Evolutionary conservation across 2,329 filamentous ascomycete species (phyloP), one percentile per base, ranked within the genome.

Genomic region (Aspergillus udagawae): DNA sequence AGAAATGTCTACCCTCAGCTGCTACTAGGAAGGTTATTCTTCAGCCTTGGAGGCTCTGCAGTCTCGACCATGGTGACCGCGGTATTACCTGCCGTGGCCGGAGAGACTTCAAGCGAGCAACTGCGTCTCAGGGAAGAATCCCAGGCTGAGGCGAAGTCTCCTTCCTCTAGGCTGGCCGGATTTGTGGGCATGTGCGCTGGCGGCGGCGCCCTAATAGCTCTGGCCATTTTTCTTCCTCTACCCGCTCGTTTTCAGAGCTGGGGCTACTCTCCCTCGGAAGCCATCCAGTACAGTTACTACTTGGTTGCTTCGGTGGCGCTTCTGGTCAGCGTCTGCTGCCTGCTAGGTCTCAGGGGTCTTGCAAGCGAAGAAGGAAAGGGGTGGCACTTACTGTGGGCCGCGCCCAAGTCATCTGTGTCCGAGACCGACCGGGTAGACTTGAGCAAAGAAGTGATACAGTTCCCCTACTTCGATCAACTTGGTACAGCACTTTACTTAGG

Each of bases 41-140:
- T 99, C 75, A 94, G 92, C 63, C 66, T 97, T 20, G 94, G 94
- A 25, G 94, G 90, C 21, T 92, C 92, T n/a, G 94, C 93, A 23
- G 86, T 90, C 82, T 92, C 92, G 14, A 97, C 94, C 1, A 99
- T 99, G 94, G 94, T 99, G 21, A 97, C 94, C 8, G 94, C 94
- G 3, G 91, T 96, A 49, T 80, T 99, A 25, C 94, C 94, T 1
- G 87, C 82, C 28, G 85, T 89, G 75, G 84, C 84, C 29, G 67
- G 71, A 60, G 72, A 72, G 63, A 61, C 70, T 55, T 64, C 66
- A 29, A 69, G 69, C 25, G 14, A 51, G 25, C 51, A 52, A 27
- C 8, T 56, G 9, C 49, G 49, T 14, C 49, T 59, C 41, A 55
- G 50, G 9, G 50, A 54, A 7, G 56, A 49, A 27, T 42, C 56